These are phyloP conservation scores for Termitomyces sp. DNA, from an alignment of 768 basidiomycete genomes.

Conservation along the genomic window DNA sequence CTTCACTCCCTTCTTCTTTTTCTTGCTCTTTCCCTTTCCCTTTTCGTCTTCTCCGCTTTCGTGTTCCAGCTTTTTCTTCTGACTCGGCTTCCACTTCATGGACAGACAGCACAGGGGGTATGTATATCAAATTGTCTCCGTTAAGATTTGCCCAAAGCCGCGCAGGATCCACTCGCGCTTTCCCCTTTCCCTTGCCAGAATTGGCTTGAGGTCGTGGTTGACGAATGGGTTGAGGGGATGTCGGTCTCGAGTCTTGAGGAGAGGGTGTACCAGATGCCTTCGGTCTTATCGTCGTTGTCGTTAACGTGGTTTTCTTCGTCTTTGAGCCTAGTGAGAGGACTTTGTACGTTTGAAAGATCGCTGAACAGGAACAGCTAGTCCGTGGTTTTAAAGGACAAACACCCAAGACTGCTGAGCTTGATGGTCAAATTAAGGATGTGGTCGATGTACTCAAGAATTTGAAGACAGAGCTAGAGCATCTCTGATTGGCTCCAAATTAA, in stretches of 20 bases:
- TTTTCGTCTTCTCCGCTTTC: slow-evolving; percentile 7
- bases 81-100: slow-evolving; percentile 1
- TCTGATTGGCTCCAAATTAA: not conserved
- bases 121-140: slow-evolving; percentile 27
- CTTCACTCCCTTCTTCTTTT: not conserved
- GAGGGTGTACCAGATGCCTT: not conserved
- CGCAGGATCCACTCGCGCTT: slow-evolving; percentile 23
- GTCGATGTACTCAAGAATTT: slow-evolving; percentile 61
- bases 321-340: slow-evolving; percentile 51
- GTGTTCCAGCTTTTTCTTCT: slow-evolving; percentile 2
- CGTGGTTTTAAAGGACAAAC: slow-evolving; percentile 62
- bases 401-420: slow-evolving; percentile 54
- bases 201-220: slow-evolving; percentile 30
- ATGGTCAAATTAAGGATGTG: slow-evolving; percentile 52
- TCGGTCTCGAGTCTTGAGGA: slow-evolving; percentile 26
- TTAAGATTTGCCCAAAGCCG: slow-evolving; percentile 1
- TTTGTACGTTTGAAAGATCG: slow-evolving; percentile 53
- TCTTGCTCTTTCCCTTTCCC: slow-evolving; percentile 7
- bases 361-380: slow-evolving; percentile 71
- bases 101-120: slow-evolving; percentile 19
- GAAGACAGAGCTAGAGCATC: slow-evolving; percentile 48
- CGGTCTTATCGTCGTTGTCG: slow-evolving; percentile 42
- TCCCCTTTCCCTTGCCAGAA: slow-evolving; percentile 21
- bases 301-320: slow-evolving; percentile 45
- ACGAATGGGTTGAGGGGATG: slow-evolving; percentile 30